Base-by-base conservation (phyloP, 495 filamentous ascomycete genomes). In the Xylaria flabelliformis region DNA sequence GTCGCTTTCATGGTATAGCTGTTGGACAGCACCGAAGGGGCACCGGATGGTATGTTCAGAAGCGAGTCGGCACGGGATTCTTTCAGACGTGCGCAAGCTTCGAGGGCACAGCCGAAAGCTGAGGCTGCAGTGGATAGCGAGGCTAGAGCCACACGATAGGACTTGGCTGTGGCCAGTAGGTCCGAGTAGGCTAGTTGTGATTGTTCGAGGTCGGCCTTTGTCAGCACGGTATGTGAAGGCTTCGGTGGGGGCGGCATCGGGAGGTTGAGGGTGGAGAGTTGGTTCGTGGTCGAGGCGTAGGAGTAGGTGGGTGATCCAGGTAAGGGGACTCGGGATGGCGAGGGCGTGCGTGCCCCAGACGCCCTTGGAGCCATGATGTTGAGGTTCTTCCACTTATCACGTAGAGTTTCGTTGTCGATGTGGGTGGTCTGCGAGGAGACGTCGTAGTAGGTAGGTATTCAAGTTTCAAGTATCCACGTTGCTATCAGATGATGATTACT, bases 31-130 rank as follows among this genome's bases (percentile, higher is more conserved):
- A 78, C 78, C 19, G 77, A 66, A 4, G 71, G 9, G 64, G 64
- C 32, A 63, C 74, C 42, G 66, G 41, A 26, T 41, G 67, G 56
- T 51, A 63, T 59, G 46, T 56, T 63, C 0, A 73, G 46, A 4
- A 87, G 72, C 55, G 82, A 71, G 48, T 86, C 85, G 73, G 85
- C 85, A 58, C 87, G 84, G n/a, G 87, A 84, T 77, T 89, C 84
- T 70, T 88, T 90, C 68, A 90, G 85, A 68, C 88, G 86, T n/a
- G 89, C 89, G 76, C 89, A 91, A 70, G 86, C 76, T 74, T 91
- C 89, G 71, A 91, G 82, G 26, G 89, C 89, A 56, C 83, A 82
- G 51, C 89, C 89, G 79, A 91, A 91, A 44, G 85, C 78, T 1
- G 87, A 88, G 19, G 89, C 88, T 6, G 89, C 86, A 34, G 83